These are phyloP conservation scores for Phytophthora foliorum DNA, from an alignment of 352 stramenopile genomes.

Conservation along the genomic window DNA sequence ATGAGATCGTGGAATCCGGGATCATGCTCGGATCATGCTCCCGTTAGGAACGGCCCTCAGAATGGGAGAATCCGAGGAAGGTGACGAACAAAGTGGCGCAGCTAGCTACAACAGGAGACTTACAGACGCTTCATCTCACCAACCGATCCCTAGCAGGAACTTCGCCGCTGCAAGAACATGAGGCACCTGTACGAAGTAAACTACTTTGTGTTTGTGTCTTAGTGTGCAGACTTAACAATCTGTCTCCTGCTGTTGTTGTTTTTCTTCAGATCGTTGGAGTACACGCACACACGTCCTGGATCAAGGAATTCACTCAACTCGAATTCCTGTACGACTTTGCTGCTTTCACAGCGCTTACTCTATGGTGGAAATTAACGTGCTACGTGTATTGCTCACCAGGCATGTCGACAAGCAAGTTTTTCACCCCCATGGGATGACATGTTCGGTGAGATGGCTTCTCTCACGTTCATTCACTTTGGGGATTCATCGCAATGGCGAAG, in stretches of 20 bases:
- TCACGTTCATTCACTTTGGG: slow-evolving; percentile 38
- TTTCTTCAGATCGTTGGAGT: slow-evolving; percentile 14
- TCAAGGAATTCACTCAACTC: slow-evolving; percentile 36
- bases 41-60: slow-evolving; percentile 12
- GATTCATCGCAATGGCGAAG: neutral
- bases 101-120: slow-evolving; percentile 27
- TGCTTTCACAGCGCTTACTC: neutral
- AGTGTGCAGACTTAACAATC: neutral
- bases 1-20: neutral
- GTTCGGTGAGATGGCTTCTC: slow-evolving; percentile 37
- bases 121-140: slow-evolving; percentile 39
- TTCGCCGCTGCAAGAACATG: slow-evolving; percentile 36
- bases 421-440: slow-evolving; percentile 18
- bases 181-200: slow-evolving; percentile 31
- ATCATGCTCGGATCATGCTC: slow-evolving; percentile 1
- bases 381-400: no score
- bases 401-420: neutral
- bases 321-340: slow-evolving; percentile 34
- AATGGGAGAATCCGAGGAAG: slow-evolving; percentile 34
- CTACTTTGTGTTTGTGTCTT: neutral
- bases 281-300: slow-evolving; percentile 44
- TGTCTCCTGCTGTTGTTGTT: neutral
- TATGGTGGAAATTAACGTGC: neutral
- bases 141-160: slow-evolving; percentile 39
- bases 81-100: slow-evolving; percentile 32